Base-by-base conservation (phyloP, 306 rosid genomes). In the Begonia masoniana region DNA sequence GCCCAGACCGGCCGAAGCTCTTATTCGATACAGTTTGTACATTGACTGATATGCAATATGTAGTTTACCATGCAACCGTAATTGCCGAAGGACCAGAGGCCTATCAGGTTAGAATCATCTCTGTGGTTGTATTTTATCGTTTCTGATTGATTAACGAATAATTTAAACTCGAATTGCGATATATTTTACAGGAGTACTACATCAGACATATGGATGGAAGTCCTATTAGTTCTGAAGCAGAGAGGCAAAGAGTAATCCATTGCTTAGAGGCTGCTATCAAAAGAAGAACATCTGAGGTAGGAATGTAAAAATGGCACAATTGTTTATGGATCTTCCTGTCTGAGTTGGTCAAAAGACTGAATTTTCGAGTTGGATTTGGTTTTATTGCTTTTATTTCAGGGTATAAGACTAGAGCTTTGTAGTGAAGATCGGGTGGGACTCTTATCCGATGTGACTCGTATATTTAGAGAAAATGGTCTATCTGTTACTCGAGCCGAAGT, bases 51-150 rank as follows among this genome's bases (percentile, higher is more conserved):
- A 91, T 91, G 94, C 96, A 83, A 23, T 91, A 91, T 68, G 99
- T 83, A 64, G 96, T 91, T 13, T 91, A 75, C 72, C 99, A 91
- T 70, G 99, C 79, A 12, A 85, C 94, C 46, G 74, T 85, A 56
- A 78, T 71, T 73, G 86, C 96, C 4, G 99, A 91, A 83, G 96
- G 86, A 59, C 84, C 84, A 31, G 99, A 91, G 70, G 99, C 99
- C 26, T 69, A 43, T 77, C 99, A 91, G 99, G 99, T 83, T 66
- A 50, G 21, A 52, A 64, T 26, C 50, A 67, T 51, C 64, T 45
- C 19, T 16, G 51, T 43, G 15, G 45, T 10, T 11, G 47, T 43
- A 49, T 31, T 23, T 45, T 45, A 45, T 31, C 9, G 39, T 31
- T 31, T 31, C 39, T 31, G 39, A 31, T 31, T 31, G 39, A 9